Evolutionary conservation across 23 red algal species (phyloP).

Genomic region (Pyropia haitanensis): DNA sequence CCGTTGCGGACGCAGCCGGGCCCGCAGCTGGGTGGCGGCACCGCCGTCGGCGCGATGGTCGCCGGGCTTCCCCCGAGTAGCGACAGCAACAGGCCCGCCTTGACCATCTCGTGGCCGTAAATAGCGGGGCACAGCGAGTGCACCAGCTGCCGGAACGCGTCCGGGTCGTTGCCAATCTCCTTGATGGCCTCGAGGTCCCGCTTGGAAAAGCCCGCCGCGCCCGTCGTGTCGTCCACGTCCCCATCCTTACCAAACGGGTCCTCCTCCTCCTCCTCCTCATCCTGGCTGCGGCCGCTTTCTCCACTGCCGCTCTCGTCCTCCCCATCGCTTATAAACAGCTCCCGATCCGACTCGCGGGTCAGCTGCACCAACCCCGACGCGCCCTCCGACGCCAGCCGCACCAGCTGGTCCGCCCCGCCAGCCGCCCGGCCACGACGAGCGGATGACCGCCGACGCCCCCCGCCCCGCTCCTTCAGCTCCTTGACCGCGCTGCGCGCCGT

Average conservation of each 20-base stretch:
- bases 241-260: not conserved
- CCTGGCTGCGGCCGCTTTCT: slow-evolving; percentile 2
- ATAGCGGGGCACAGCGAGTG: slow-evolving; percentile 86
- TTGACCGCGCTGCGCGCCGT: slow-evolving; percentile 8
- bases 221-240: not conserved
- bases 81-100: slow-evolving; percentile 74
- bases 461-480: no score
- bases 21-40: not conserved
- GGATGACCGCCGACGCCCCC: no score
- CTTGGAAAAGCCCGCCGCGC: slow-evolving; percentile 1
- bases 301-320: slow-evolving; percentile 7
- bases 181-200: slow-evolving; percentile 20
- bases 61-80: slow-evolving; percentile 73
- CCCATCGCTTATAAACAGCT: slow-evolving; percentile 1
- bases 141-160: slow-evolving; percentile 73
- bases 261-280: slow-evolving; percentile 14
- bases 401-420: no score
- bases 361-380: no score
- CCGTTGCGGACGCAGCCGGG: not conserved
- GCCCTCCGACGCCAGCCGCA: no score
- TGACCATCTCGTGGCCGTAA: slow-evolving; percentile 96
- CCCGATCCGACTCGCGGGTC: no score
- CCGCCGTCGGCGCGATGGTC: not conserved
- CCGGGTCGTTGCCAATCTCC: slow-evolving; percentile 47
- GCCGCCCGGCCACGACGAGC: no score